These are phyloP conservation scores for Eucalyptus sp. DNA, from an alignment of 345 rosid species.

Conservation along the genomic window DNA sequence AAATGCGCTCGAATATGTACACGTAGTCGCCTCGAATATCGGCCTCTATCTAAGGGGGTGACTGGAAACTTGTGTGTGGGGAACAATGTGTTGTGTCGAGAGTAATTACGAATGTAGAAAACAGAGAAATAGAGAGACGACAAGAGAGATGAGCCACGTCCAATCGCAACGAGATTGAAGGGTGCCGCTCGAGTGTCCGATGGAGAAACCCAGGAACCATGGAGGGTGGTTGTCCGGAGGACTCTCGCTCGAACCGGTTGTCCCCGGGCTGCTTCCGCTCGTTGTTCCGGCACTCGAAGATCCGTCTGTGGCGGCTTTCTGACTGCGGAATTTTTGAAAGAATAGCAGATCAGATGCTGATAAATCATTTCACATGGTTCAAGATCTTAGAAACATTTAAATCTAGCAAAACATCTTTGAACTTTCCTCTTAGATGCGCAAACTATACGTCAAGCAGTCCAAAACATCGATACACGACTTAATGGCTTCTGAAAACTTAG, in stretches of 20 bases:
- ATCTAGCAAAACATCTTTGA: neutral
- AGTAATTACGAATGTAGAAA: neutral
- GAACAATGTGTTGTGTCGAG: neutral
- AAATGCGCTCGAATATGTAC: neutral
- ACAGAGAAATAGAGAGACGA: neutral
- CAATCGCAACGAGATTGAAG: neutral
- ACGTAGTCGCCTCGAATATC: neutral
- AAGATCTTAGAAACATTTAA: neutral
- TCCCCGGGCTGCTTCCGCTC: neutral
- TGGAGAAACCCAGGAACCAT: conserved; percentile 43
- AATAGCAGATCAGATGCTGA: conserved; percentile 6
- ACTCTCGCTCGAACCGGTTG: neutral
- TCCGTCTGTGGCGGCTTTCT: conserved; percentile 21
- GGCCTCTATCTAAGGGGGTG: neutral
- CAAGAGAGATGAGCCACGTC: neutral
- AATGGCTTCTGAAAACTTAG: neutral
- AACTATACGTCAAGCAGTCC: neutral
- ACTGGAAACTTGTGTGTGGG: neutral
- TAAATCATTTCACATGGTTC: neutral
- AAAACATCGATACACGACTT: neutral
- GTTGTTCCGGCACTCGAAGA: neutral
- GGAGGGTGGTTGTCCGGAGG: neutral
- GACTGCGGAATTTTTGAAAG: conserved; percentile 15
- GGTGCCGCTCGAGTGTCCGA: conserved; percentile 20
- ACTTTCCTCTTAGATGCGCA: neutral